These are phyloP conservation scores for Condylostoma magnum DNA, from an alignment of 169 alveolate genomes.

Conservation along the genomic window DNA sequence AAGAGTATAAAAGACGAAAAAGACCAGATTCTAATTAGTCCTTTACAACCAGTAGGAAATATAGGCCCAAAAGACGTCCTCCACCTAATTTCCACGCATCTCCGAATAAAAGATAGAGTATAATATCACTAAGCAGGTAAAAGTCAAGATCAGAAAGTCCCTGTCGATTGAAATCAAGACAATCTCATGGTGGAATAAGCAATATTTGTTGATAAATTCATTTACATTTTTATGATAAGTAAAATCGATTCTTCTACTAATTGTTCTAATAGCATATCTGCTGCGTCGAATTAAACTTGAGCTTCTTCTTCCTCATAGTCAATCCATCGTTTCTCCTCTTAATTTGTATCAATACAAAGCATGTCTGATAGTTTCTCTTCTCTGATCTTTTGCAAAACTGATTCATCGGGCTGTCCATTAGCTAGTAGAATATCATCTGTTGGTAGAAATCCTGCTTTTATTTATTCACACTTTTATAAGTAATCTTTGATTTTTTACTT, in stretches of 20 bases:
- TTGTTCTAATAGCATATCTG: constrained; percentile 6
- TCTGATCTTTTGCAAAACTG: neutral
- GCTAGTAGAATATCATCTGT: neutral
- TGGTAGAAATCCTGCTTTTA: neutral
- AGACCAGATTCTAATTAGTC: too few relatives aligned
- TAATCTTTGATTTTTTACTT: neutral
- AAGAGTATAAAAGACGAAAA: too few relatives aligned
- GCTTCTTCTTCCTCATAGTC: constrained; percentile 31
- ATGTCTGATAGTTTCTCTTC: constrained; percentile 14
- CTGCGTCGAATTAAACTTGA: neutral
- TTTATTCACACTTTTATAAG: neutral
- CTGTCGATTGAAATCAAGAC: too few relatives aligned
- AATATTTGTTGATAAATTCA: neutral
- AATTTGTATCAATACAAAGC: constrained; percentile 1
- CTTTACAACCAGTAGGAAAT: too few relatives aligned
- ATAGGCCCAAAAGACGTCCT: too few relatives aligned
- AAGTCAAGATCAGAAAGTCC: too few relatives aligned
- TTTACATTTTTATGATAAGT: neutral
- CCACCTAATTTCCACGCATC: too few relatives aligned
- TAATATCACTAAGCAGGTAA: too few relatives aligned
- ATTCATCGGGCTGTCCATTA: constrained; percentile 1
- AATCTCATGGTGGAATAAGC: too few relatives aligned
- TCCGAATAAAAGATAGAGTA: too few relatives aligned
- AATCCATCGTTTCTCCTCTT: constrained; percentile 16
- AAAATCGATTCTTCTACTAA: constrained; percentile 1